These are phyloP conservation scores for Lactarius deliciosus DNA, from an alignment of 768 basidiomycete genomes.

Conservation along the genomic window DNA sequence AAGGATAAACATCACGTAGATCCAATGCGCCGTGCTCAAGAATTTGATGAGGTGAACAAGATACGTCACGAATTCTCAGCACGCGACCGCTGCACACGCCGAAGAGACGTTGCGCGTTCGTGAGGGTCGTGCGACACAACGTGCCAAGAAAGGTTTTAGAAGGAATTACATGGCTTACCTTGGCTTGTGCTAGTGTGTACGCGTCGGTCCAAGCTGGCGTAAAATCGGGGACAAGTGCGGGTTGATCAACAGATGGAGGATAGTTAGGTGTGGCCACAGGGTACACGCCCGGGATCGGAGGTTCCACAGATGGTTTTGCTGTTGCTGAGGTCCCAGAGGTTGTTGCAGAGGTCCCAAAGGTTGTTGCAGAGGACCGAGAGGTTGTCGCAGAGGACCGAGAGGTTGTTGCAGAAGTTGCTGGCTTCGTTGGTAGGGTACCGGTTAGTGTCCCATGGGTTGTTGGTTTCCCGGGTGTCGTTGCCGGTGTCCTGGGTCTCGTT, in stretches of 20 bases:
- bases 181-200: slow-evolving; percentile 52
- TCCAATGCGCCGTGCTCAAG: background rate
- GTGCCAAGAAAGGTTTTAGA: too few relatives aligned
- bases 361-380: too few relatives aligned
- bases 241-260: slow-evolving; percentile 52
- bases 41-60: background rate
- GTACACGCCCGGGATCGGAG: slow-evolving; percentile 53
- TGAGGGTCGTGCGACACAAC: background rate
- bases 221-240: slow-evolving; percentile 49
- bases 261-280: slow-evolving; percentile 54
- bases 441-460: background rate
- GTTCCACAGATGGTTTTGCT: slow-evolving; percentile 43
- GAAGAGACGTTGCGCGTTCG: background rate
- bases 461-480: background rate
- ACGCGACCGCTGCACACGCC: background rate
- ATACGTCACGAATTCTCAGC: background rate
- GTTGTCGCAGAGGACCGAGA: background rate
- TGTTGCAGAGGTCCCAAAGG: too few relatives aligned
- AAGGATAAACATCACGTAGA: background rate
- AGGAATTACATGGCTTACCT: slow-evolving; percentile 10
- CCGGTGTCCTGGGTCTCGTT: background rate
- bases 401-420: too few relatives aligned
- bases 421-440: background rate
- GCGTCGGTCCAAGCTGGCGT: slow-evolving; percentile 56
- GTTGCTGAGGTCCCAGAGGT: background rate